These are phyloP conservation scores for Botryosphaeria agaves DNA, from an alignment of 2,329 filamentous ascomycete genomes.

Conservation along the genomic window DNA sequence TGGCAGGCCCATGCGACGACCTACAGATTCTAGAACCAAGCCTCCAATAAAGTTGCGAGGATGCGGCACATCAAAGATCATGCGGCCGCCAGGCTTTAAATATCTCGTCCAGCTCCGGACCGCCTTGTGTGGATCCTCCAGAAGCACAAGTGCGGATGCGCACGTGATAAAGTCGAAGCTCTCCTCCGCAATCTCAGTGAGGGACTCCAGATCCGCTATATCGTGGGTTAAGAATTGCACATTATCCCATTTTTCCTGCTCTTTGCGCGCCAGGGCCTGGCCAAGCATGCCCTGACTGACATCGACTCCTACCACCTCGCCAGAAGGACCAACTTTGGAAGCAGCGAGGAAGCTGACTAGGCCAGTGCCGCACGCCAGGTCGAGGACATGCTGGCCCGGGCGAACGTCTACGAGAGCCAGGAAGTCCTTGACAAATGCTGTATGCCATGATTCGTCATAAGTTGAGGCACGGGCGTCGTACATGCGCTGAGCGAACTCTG, in stretches of 20 bases:
- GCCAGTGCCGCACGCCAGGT: constrained; percentile 29
- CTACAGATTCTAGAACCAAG: constrained; percentile 19
- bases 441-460: constrained; percentile 26
- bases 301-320: constrained; percentile 23
- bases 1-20: constrained; percentile 12
- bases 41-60: constrained; percentile 18
- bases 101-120: constrained; percentile 20
- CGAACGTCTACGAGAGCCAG: constrained; percentile 10
- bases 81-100: constrained; percentile 21
- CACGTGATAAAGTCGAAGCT: constrained; percentile 18
- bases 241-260: constrained; percentile 13
- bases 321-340: constrained; percentile 18
- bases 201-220: constrained; percentile 15
- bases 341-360: constrained; percentile 22
- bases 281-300: constrained; percentile 22
- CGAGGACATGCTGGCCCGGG: constrained; percentile 23
- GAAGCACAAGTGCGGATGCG: constrained; percentile 22
- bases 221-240: constrained; percentile 19
- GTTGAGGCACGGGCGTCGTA: constrained; percentile 16
- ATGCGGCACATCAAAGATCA: constrained; percentile 22
- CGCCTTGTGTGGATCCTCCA: constrained; percentile 18
- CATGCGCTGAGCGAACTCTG: too few relatives aligned
- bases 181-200: constrained; percentile 5
- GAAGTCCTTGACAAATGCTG: constrained; percentile 20
- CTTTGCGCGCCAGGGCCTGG: constrained; percentile 15